Evolutionary conservation across 2,329 filamentous ascomycete genomes (phyloP), one percentile per base, ranked within the genome.

Genomic region (Botryotinia globosa): DNA sequence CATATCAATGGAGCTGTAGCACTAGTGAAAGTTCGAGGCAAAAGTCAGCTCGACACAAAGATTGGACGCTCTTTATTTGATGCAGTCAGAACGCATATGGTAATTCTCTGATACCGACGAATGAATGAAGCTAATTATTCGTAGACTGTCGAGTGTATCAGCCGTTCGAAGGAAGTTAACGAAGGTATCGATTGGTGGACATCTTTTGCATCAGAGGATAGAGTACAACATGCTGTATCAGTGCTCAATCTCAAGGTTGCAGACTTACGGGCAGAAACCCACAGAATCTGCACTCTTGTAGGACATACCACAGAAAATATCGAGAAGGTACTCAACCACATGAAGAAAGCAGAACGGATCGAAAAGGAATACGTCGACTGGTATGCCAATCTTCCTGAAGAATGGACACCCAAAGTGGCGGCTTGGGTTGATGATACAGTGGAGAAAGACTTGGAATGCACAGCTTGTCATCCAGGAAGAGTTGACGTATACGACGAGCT

Each of bases 1-100:
- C 88, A 90, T 74, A 85, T 87, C 12, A 86, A 89, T 74, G 88
- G 88, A 12, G 88, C 88, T 32, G 85, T 90, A 48, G 85, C 88
- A 75, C 81, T 90, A 1, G 85, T 88, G 69, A 87, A 87, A 77
- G 83, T 84, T 2, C 84, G 88, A 20, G 87, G 87, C 8, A 84
- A 83, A 73, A 83, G 85, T 72, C 85, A 87, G 75, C 80, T 87
- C 29, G 81, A 82, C 62, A 87, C 85, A n/a, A 84, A 83, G 77
- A 80, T 83, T 6, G 88, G 87, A 0, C 78, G 86, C n/a, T 83
- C 85, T 69, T 81, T 90, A 22, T 90, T 90, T 77, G 84, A 88
- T 67, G 86, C 87, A 18, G 87, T 90, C 34, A 84, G 88, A 71
- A 88, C 87, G 4, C 86, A 90, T 74, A 88, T 89, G 84, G 86